Conservation (phyloP, 2,329 filamentous ascomycete species). For the Penicillium capsulatum region DNA sequence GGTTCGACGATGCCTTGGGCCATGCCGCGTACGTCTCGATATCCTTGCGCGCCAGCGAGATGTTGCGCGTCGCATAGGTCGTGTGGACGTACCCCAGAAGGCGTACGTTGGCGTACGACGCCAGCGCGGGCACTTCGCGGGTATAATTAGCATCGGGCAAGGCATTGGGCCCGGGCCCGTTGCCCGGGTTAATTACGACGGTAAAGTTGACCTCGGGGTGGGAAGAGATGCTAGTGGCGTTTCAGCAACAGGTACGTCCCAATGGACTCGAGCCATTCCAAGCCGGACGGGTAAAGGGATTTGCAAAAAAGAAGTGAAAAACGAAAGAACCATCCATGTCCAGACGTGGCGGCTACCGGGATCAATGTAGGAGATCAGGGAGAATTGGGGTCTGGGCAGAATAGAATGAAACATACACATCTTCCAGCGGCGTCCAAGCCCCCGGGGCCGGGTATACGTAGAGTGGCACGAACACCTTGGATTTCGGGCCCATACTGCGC, state of each 20-base stretch:
- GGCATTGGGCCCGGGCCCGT: slow-evolving; percentile 43
- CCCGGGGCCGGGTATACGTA: slow-evolving; percentile 48
- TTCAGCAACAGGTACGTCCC: slow-evolving; percentile 26
- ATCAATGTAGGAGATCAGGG: no score
- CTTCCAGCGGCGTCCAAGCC: slow-evolving; percentile 45
- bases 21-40: slow-evolving; percentile 46
- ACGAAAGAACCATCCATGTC: no score
- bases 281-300: no score
- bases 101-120: slow-evolving; percentile 45
- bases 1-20: slow-evolving; percentile 34
- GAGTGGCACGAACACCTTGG: slow-evolving; percentile 47
- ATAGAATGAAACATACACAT: slow-evolving; percentile 37
- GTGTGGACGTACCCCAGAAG: slow-evolving; percentile 51
- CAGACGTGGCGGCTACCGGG: no score
- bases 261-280: no score
- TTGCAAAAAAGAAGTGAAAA: no score
- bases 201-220: slow-evolving; percentile 47
- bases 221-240: slow-evolving; percentile 32
- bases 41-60: slow-evolving; percentile 42
- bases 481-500: slow-evolving; percentile 35
- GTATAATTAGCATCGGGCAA: slow-evolving; percentile 45
- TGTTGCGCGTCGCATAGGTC: slow-evolving; percentile 43
- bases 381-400: no score
- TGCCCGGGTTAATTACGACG: slow-evolving; percentile 48
- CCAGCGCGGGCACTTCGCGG: slow-evolving; percentile 40